These are phyloP conservation scores for Phycomyces nitens DNA, from an alignment of 192 early-diverging fungal genomes.

Conservation along the genomic window DNA sequence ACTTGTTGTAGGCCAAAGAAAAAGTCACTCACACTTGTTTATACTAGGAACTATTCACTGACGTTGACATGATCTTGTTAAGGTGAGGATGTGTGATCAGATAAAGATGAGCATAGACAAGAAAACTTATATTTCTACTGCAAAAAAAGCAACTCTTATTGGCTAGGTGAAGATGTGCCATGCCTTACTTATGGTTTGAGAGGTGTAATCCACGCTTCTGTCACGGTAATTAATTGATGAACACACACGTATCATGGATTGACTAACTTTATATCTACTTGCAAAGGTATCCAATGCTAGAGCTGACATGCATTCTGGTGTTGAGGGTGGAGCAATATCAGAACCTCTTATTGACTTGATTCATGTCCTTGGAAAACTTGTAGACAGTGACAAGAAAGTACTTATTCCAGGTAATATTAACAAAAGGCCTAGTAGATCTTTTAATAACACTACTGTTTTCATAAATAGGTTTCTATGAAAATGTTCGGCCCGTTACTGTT, in stretches of 20 bases:
- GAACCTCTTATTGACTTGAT: conserved; percentile 69
- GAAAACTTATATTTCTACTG: conserved; percentile 30
- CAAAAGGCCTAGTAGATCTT: background rate
- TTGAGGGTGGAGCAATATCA: conserved; percentile 70
- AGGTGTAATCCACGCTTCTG: conserved; percentile 64
- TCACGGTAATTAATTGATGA: conserved; percentile 41
- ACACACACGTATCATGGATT: background rate
- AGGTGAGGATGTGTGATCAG: conserved; percentile 28
- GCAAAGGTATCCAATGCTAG: conserved; percentile 36
- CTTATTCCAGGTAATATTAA: conserved; percentile 52
- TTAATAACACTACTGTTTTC: no score
- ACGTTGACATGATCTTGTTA: conserved; percentile 52
- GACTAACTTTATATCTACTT: background rate
- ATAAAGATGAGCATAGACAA: conserved; percentile 1
- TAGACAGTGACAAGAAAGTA: conserved; percentile 52
- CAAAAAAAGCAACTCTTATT: conserved; percentile 65
- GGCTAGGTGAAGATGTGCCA: conserved; percentile 72
- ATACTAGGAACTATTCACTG: conserved; percentile 39
- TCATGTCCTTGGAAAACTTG: conserved; percentile 55
- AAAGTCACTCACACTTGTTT: no score
- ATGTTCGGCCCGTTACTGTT: conserved; percentile 49
- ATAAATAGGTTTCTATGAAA: conserved; percentile 64
- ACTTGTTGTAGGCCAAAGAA: no score
- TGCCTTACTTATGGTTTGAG: conserved; percentile 79
- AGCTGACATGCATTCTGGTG: conserved; percentile 73